Base-by-base conservation (phyloP, 148 eudicot species). In the Spergularia marina region DNA sequence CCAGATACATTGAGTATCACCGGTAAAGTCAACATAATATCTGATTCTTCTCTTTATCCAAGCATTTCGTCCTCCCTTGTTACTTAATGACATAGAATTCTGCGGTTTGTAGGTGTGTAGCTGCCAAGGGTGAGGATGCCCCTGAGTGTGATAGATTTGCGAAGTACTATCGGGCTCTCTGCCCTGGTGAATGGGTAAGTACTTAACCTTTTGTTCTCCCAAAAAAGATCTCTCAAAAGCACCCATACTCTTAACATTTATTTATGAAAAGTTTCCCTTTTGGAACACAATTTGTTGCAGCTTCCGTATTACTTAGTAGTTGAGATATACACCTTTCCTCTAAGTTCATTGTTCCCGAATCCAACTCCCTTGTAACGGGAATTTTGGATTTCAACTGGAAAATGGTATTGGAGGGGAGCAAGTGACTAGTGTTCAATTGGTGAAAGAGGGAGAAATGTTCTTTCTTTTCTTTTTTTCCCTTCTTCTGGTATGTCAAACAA, bases 1-100 rank as follows among this genome's bases (percentile, higher is more conserved):
- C 98, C 74, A 85, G 98, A 70, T 94, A 94, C 79, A 80, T 91
- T 76, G 96, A 94, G 81, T 94, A 89, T 77, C 98, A 94, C 64
- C 77, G 94, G 98, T 94, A 69, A 74, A 87, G 73, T 30, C 23
- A 70, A 78, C 58, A 65, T 56, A n/a, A 59, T 23, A n/a, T 56
- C 18, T 20, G 3, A 25, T 54, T 36, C 14, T 40, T 63, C 41
- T 36, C 21, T 49, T 74, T 67, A 8, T 72, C 44, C 23, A 15
- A 20, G 53, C 20, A 62, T 69, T 13, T 20, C 15, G 10, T 36
- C 16, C 59, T 30, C 10, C 13, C 25, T 49, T 17, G 36, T 53
- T n/a, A n/a, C n/a, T 20, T 62, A 79, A 8, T 53, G 56, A 15
- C 39, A 18, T 68, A 82, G 1, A 72, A 15, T 21, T 69, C 6